Conservation (phyloP, 2,329 filamentous ascomycete genomes). For the Penicillium brasilianum region DNA sequence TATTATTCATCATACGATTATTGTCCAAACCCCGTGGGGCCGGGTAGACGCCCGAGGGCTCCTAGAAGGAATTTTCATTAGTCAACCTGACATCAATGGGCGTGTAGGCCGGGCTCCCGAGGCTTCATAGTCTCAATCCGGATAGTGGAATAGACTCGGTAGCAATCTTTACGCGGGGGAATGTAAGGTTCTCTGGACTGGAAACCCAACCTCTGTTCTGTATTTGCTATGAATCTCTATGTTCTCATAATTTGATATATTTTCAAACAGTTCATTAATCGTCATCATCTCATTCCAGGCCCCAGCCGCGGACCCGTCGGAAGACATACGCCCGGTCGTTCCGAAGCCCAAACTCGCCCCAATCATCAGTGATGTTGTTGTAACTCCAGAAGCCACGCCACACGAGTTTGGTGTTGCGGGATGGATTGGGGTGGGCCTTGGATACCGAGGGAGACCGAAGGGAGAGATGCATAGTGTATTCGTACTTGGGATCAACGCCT, state of each 20-base stretch:
- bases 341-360: conserved; percentile 75
- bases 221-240: background rate
- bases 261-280: conserved; percentile 1
- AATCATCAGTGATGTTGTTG: conserved; percentile 87
- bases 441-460: conserved; percentile 65
- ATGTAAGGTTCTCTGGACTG: too few relatives aligned
- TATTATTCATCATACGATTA: background rate
- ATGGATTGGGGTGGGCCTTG: conserved; percentile 44
- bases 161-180: too few relatives aligned
- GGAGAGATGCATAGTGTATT: conserved; percentile 79
- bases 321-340: conserved; percentile 67
- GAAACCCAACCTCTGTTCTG: background rate
- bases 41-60: background rate
- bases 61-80: conserved; percentile 4
- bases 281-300: conserved; percentile 42
- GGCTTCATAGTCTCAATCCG: background rate
- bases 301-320: conserved; percentile 66
- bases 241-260: background rate
- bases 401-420: conserved; percentile 80
- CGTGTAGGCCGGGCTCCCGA: too few relatives aligned
- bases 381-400: conserved; percentile 95
- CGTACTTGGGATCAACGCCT: conserved; percentile 77
- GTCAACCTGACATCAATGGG: background rate
- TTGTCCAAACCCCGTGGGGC: background rate
- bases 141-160: background rate